A percentile compares a stretch with the other conserved stretches of the same genome.
phyloP scores from a whole-genome alignment of 108 stramenopile genomes.

The Discostella pseudostelligera region DNA sequence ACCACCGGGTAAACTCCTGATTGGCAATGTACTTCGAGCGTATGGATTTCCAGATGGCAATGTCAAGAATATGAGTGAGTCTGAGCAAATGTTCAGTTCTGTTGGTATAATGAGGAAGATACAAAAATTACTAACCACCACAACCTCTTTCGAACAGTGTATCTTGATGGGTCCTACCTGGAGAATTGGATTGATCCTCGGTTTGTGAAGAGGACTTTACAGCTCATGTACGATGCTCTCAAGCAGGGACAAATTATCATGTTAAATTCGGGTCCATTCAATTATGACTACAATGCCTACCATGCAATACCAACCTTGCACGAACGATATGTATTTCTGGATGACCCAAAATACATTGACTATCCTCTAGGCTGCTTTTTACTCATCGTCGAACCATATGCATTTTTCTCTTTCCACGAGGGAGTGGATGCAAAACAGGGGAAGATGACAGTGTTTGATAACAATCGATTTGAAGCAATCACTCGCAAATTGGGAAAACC shows the following conservation, averaged over 20 bases:
- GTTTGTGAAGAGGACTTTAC: conserved; percentile 13
- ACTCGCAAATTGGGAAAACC: conserved; percentile 22
- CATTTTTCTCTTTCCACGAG: conserved; percentile 35
- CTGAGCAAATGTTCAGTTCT: no score
- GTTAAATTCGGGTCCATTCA: conserved; percentile 18
- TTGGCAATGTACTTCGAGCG: conserved; percentile 36
- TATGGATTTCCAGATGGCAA: conserved; percentile 1
- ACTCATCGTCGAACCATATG: conserved; percentile 27
- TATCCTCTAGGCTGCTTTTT: conserved; percentile 35
- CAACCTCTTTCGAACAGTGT: not conserved
- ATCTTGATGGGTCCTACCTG: conserved; percentile 43
- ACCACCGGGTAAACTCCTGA: conserved; percentile 31
- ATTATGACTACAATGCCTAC: conserved; percentile 5
- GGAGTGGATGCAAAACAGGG: conserved; percentile 13
- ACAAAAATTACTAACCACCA: not conserved
- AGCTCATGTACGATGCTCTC: conserved; percentile 27
- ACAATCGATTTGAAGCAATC: conserved; percentile 15
- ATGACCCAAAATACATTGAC: conserved; percentile 14
- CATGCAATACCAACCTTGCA: conserved; percentile 10
- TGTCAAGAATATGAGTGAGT: not conserved
- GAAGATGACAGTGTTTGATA: not conserved
- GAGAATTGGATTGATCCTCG: conserved; percentile 26
- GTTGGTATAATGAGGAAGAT: no score
- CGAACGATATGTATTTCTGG: conserved; percentile 24
- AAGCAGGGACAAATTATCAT: conserved; percentile 24